These are phyloP conservation scores for Tephrocybe sp. DNA, from an alignment of 768 basidiomycete species.

Conservation along the genomic window DNA sequence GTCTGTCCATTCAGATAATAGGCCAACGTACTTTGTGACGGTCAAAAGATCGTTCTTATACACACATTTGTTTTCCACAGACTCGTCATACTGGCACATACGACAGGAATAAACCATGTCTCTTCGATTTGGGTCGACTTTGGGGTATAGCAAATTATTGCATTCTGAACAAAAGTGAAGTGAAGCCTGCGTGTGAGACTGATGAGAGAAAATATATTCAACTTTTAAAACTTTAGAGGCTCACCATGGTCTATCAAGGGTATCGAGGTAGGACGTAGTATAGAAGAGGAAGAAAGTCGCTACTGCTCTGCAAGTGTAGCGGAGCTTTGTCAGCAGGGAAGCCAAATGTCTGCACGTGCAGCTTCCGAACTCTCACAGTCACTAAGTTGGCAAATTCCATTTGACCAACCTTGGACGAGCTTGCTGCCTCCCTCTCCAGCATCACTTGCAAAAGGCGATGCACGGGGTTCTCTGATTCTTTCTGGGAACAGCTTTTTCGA, in stretches of 20 bases:
- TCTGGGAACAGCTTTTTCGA: no score
- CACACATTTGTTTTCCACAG: slow-evolving; percentile 84
- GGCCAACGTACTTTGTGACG: slow-evolving; percentile 74
- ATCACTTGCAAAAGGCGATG: no score
- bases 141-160: slow-evolving; percentile 92
- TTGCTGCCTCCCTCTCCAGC: no score
- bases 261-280: no score
- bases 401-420: no score
- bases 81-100: slow-evolving; percentile 86
- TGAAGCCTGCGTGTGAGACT: slow-evolving; percentile 50
- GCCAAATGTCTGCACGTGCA: no score
- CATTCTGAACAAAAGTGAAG: slow-evolving; percentile 93
- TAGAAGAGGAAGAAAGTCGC: no score
- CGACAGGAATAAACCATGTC: slow-evolving; percentile 90
- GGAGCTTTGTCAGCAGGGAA: no score
- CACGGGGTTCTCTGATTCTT: no score
- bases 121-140: slow-evolving; percentile 82
- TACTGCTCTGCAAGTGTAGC: no score
- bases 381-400: no score
- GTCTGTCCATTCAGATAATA: slow-evolving; percentile 17
- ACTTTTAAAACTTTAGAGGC: not conserved
- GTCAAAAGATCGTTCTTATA: slow-evolving; percentile 93
- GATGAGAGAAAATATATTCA: not conserved
- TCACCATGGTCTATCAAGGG: slow-evolving; percentile 1
- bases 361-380: no score